Conservation (phyloP, 2,329 filamentous ascomycete genomes). For the Aspergillus niger region DNA sequence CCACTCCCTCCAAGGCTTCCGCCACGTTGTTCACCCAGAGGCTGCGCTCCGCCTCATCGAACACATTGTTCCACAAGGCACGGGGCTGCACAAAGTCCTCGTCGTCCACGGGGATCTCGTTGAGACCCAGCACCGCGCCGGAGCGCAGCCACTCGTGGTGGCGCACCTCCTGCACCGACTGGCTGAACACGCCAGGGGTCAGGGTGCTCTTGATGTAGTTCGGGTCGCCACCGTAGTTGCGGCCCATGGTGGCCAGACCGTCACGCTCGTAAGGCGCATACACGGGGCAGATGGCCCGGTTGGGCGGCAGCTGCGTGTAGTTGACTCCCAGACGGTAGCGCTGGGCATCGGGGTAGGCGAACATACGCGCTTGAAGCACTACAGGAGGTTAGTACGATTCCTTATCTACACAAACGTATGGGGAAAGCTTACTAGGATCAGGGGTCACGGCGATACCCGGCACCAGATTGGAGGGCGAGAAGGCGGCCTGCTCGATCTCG, state of each 20-base stretch:
- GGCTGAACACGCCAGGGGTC: slow-evolving; percentile 21
- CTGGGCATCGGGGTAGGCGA: slow-evolving; percentile 60
- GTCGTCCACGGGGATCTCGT: slow-evolving; percentile 29
- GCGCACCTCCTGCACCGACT: slow-evolving; percentile 22
- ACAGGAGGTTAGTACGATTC: background rate
- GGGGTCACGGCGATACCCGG: slow-evolving; percentile 64
- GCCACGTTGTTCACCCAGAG: slow-evolving; percentile 27
- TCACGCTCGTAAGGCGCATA: slow-evolving; percentile 57
- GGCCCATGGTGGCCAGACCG: slow-evolving; percentile 39
- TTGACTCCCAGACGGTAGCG: slow-evolving; percentile 47
- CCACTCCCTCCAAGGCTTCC: slow-evolving; percentile 27
- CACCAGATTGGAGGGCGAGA: slow-evolving; percentile 65
- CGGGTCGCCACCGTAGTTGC: slow-evolving; percentile 62
- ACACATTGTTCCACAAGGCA: slow-evolving; percentile 32
- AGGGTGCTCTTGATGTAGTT: slow-evolving; percentile 51
- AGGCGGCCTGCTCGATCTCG: slow-evolving; percentile 68
- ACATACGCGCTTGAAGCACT: slow-evolving; percentile 63
- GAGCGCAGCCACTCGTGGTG: slow-evolving; percentile 25
- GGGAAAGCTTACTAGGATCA: slow-evolving; percentile 52
- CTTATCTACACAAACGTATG: too few species aligned
- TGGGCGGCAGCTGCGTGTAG: slow-evolving; percentile 45
- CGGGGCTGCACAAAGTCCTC: slow-evolving; percentile 36
- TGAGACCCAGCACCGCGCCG: slow-evolving; percentile 25
- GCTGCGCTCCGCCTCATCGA: slow-evolving; percentile 27
- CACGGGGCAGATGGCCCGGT: slow-evolving; percentile 37